Conservation (phyloP, 2,329 filamentous ascomycete species). For the Colletotrichum endophyticum region DNA sequence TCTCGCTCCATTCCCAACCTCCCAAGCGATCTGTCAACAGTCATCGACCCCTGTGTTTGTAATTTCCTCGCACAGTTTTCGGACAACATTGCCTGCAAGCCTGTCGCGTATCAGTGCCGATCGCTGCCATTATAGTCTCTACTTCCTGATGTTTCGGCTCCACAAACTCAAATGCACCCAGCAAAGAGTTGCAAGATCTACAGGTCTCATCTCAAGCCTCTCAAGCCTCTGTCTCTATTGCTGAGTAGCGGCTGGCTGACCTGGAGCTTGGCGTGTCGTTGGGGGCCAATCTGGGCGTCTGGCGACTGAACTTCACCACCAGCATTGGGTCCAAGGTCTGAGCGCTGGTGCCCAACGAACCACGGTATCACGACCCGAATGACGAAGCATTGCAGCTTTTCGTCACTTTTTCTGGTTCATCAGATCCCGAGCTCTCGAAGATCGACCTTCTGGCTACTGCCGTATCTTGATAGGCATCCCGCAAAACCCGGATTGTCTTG, state of each 20-base stretch:
- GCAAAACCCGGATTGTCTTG: neutral
- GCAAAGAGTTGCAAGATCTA: slow-evolving; percentile 14
- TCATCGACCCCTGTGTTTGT: neutral
- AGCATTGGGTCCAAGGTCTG: neutral
- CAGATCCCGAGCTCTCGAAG: neutral
- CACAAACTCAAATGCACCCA: slow-evolving; percentile 9
- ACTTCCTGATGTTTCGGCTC: slow-evolving; percentile 8
- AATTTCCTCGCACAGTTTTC: slow-evolving; percentile 14
- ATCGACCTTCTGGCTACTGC: neutral
- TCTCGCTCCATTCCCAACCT: neutral
- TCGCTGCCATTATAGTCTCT: neutral
- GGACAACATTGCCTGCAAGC: neutral
- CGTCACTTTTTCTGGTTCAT: neutral
- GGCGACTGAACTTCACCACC: neutral
- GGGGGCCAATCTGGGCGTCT: neutral
- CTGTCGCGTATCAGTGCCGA: slow-evolving; percentile 5
- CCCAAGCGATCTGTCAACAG: neutral
- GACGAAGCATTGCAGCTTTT: neutral
- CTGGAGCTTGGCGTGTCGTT: neutral
- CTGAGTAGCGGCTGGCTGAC: neutral
- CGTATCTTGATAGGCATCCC: neutral
- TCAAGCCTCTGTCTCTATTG: neutral
- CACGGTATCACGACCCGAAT: neutral
- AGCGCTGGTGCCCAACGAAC: slow-evolving; percentile 13
- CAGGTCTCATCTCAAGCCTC: slow-evolving; percentile 17